Conservation (phyloP, 2,329 filamentous ascomycete species). For the Diatrype stigma region DNA sequence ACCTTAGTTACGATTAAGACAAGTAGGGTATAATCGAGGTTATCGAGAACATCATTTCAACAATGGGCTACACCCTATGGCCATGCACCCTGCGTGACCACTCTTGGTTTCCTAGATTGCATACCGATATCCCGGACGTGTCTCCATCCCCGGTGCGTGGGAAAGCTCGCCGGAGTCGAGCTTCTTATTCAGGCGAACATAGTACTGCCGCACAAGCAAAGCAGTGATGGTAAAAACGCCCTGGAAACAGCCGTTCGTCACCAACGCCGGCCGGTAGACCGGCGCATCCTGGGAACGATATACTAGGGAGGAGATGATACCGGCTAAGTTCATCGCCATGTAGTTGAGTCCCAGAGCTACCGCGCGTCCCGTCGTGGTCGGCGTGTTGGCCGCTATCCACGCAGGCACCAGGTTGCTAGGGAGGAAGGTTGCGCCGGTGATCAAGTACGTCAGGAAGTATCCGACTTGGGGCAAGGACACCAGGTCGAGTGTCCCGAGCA, state of each 20-base stretch:
- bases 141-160: constrained; percentile 20
- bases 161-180: constrained; percentile 8
- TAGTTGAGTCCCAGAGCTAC: constrained; percentile 14
- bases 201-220: constrained; percentile 7
- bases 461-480: constrained; percentile 11
- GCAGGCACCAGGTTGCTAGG: constrained; percentile 15
- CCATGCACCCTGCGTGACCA: too few relatives aligned
- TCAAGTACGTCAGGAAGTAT: constrained; percentile 18
- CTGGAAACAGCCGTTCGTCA: constrained; percentile 16
- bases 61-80: too few relatives aligned
- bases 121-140: constrained; percentile 56
- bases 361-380: constrained; percentile 15
- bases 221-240: constrained; percentile 6
- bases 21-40: too few relatives aligned
- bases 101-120: constrained; percentile 41
- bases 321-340: constrained; percentile 15
- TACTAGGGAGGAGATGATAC: constrained; percentile 11
- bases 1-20: too few relatives aligned
- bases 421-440: constrained; percentile 14
- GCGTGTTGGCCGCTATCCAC: constrained; percentile 15
- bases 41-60: too few relatives aligned
- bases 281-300: constrained; percentile 12
- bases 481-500: constrained; percentile 16
- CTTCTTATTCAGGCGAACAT: constrained; percentile 7
- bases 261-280: constrained; percentile 13